Percentiles rank a stretch among this genome's conserved stretches.
These are phyloP conservation scores for Rosa multiflora DNA, from an alignment of 306 rosid species.

Conservation along the genomic window DNA sequence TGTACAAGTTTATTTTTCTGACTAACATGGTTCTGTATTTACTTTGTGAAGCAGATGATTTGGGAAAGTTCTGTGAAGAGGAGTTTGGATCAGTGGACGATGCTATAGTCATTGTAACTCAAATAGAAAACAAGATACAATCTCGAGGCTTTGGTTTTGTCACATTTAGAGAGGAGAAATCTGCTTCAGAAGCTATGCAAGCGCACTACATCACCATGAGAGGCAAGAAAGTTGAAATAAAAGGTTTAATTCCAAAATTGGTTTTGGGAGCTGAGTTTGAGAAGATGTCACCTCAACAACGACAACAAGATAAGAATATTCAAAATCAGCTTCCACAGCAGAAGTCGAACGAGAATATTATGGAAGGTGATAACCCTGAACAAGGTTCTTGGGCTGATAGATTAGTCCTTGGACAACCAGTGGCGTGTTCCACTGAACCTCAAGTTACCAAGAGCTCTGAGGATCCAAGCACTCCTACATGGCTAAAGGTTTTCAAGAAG, in stretches of 20 bases:
- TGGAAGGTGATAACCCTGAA: conserved; percentile 21
- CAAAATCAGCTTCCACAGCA: conserved; percentile 9
- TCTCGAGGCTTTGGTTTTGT: conserved; percentile 50
- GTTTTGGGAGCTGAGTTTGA: conserved; percentile 5
- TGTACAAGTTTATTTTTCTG: not conserved
- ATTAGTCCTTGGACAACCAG: conserved; percentile 9
- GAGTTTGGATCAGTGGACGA: conserved; percentile 42
- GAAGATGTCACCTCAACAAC: conserved; percentile 21
- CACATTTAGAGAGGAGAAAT: conserved; percentile 36
- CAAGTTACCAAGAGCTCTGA: not conserved
- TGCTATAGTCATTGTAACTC: conserved; percentile 32
- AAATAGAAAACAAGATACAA: conserved; percentile 20
- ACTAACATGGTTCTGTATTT: not conserved
- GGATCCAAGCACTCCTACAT: conserved; percentile 25
- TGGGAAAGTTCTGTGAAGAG: conserved; percentile 35
- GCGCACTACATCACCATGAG: conserved; percentile 28
- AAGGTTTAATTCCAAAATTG: conserved; percentile 28
- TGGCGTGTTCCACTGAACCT: conserved; percentile 14
- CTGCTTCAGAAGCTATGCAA: conserved; percentile 31
- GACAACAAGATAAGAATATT: conserved; percentile 9
- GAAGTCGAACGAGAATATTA: conserved; percentile 6
- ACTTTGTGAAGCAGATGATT: conserved; percentile 22
- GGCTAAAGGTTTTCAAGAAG: conserved; percentile 41
- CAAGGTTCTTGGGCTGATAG: conserved; percentile 27
- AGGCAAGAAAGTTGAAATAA: conserved; percentile 41